Evolutionary conservation across 257 asterid species (phyloP).

Genomic region (Gardenia jasminoides): DNA sequence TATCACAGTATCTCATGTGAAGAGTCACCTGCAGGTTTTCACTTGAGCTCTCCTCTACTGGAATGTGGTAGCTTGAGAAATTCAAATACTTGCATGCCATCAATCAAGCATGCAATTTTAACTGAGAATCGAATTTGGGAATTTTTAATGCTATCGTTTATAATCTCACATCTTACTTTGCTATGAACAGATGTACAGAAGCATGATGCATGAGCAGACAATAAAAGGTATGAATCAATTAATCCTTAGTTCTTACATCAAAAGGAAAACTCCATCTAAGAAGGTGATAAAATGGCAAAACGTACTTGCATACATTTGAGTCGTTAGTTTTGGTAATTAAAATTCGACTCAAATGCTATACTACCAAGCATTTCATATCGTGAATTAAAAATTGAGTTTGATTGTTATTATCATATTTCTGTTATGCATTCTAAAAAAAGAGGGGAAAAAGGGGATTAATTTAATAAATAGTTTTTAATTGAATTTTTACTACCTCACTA

Average conservation of each 20-base stretch:
- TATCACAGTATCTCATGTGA: conserved; percentile 66
- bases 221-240: conserved; percentile 45
- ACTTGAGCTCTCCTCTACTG: background rate
- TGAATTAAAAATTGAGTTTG: too few relatives aligned
- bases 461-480: too few relatives aligned
- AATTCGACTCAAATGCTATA: background rate
- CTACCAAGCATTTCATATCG: background rate
- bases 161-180: conserved; percentile 10
- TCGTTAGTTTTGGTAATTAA: background rate
- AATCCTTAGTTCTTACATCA: background rate
- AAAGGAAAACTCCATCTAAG: background rate
- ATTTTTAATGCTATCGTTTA: background rate
- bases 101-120: background rate
- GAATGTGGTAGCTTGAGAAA: background rate
- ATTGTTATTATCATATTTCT: too few relatives aligned
- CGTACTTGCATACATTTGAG: background rate
- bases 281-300: background rate
- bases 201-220: conserved; percentile 62
- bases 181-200: conserved; percentile 70
- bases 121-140: background rate
- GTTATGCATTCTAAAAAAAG: too few relatives aligned
- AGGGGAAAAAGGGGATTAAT: too few relatives aligned
- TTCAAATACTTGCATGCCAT: conserved; percentile 3
- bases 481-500: too few relatives aligned
- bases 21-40: conserved; percentile 83